Conservation (phyloP, 2,329 filamentous ascomycete genomes). For the Claviceps fusiformis region DNA sequence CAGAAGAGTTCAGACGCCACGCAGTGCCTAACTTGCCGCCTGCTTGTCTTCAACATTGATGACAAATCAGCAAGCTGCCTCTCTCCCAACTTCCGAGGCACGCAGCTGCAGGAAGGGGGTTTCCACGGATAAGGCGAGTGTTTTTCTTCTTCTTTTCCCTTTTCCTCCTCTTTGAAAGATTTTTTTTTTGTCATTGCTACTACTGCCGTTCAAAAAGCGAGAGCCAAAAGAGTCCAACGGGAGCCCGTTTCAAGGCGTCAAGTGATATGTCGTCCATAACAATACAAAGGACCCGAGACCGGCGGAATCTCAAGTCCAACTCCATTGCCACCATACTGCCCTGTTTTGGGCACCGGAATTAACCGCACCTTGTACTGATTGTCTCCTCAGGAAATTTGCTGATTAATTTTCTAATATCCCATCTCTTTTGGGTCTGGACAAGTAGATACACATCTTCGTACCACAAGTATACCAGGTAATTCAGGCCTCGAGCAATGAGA, state of each 20-base stretch:
- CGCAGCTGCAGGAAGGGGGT: not conserved
- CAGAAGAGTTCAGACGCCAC: not conserved
- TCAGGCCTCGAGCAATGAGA: not conserved
- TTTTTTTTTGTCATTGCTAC: not conserved
- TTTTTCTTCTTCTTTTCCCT: too few species aligned
- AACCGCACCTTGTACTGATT: not conserved
- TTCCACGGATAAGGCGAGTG: not conserved
- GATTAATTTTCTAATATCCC: not conserved
- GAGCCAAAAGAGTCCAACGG: not conserved
- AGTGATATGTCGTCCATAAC: not conserved
- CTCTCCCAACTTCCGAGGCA: not conserved
- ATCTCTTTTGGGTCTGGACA: not conserved
- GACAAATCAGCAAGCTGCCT: slow-evolving; percentile 1
- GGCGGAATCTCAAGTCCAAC: not conserved
- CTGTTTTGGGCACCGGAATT: not conserved
- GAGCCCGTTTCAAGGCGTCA: not conserved
- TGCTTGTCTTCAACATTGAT: not conserved
- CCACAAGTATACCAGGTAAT: not conserved
- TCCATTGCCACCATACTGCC: not conserved
- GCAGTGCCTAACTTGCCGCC: slow-evolving; percentile 1
- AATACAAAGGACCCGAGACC: not conserved
- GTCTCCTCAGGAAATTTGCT: not conserved
- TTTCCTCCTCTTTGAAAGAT: too few species aligned
- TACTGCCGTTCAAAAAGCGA: not conserved
- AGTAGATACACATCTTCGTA: not conserved